Evolutionary conservation across 2,329 filamentous ascomycete species (phyloP).

Genomic region (Lasiodiplodia gonubiensis): DNA sequence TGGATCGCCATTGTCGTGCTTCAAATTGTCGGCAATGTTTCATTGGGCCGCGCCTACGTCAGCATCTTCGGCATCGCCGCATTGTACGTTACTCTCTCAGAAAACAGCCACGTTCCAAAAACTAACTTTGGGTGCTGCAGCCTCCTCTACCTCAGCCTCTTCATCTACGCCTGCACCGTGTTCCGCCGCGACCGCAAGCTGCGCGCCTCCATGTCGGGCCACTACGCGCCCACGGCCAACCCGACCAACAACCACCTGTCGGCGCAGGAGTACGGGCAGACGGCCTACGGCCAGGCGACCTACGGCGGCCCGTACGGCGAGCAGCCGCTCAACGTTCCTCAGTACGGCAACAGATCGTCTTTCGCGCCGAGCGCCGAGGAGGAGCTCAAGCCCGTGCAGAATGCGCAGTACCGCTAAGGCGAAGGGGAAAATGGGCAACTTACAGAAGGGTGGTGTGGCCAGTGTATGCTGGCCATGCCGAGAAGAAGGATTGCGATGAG

Average conservation of each 20-base stretch:
- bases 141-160: slow-evolving; percentile 21
- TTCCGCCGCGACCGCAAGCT: slow-evolving; percentile 12
- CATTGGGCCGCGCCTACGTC: slow-evolving; percentile 32
- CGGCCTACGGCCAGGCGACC: background rate
- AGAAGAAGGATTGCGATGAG: background rate
- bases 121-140: background rate
- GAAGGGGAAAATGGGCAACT: background rate
- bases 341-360: background rate
- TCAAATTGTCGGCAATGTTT: slow-evolving; percentile 38
- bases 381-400: background rate
- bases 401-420: background rate
- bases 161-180: slow-evolving; percentile 21
- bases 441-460: background rate
- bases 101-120: background rate
- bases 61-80: slow-evolving; percentile 41
- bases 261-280: slow-evolving; percentile 13
- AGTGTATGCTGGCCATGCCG: too few species aligned
- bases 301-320: background rate
- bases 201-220: background rate
- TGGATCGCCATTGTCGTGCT: slow-evolving; percentile 42
- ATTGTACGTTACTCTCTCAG: slow-evolving; percentile 37
- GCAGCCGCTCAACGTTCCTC: background rate
- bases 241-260: slow-evolving; percentile 1
- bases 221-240: slow-evolving; percentile 13
- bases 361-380: background rate